phyloP scores from a whole-genome alignment of 345 rosid genomes.

The Raphanus sativus region DNA sequence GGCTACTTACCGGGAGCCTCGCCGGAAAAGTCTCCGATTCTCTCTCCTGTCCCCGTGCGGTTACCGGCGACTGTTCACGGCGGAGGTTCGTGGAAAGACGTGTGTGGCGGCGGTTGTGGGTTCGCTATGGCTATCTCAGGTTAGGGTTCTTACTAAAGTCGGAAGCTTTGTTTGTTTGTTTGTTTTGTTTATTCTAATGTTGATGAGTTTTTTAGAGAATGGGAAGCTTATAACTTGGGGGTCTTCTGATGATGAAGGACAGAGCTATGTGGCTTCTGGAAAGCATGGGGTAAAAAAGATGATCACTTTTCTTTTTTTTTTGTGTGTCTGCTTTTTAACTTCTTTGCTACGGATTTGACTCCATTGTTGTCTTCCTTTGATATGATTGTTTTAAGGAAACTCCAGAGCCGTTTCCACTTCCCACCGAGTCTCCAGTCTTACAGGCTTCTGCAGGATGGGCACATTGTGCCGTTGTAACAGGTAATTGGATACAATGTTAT shows the following conservation, averaged over 20 bases:
- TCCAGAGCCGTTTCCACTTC: constrained; percentile 75
- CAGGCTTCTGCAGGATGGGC: constrained; percentile 87
- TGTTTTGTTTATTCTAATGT: background rate
- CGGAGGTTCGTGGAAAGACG: constrained; percentile 66
- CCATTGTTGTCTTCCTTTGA: constrained; percentile 14
- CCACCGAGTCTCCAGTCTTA: constrained; percentile 54
- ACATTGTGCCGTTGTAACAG: constrained; percentile 74
- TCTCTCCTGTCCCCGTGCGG: constrained; percentile 47
- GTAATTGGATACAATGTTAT: constrained; percentile 22
- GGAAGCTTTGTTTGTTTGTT: background rate
- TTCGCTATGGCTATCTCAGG: constrained; percentile 89
- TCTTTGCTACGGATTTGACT: constrained; percentile 31
- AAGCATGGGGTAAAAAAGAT: constrained; percentile 73
- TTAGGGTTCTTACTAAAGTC: constrained; percentile 12
- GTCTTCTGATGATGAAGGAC: constrained; percentile 71
- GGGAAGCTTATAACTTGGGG: constrained; percentile 92
- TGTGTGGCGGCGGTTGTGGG: constrained; percentile 85
- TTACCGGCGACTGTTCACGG: constrained; percentile 35
- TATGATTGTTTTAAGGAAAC: constrained; percentile 51
- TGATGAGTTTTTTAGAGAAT: constrained; percentile 40
- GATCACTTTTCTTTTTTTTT: constrained; percentile 13
- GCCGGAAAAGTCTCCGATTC: constrained; percentile 63
- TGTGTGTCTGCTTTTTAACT: background rate
- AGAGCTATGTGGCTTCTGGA: constrained; percentile 68
- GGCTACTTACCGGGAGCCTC: constrained; percentile 74